Base-by-base conservation (phyloP, 164 flowering plant species). In the Umbilicus rupestris region DNA sequence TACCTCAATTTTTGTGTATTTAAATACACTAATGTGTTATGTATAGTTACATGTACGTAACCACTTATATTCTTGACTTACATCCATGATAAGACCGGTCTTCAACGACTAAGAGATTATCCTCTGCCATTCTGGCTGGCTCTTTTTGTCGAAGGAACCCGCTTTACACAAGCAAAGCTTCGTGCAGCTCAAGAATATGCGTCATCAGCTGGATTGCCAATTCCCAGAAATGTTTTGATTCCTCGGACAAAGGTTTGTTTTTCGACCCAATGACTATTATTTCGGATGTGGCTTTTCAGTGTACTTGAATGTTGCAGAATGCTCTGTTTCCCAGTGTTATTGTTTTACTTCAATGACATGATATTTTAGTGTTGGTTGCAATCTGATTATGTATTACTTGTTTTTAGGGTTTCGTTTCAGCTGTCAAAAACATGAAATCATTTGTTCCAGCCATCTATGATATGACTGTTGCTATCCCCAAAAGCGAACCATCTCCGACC, bases 101-200 rank as follows among this genome's bases (percentile, higher is more conserved):
- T 86, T 75, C 83, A 81, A 73, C 75, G 77, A 67, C 77, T 88
- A 37, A 76, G 73, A 66, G 88, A 85, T 73, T 88, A 76, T 65
- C 89, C 89, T 72, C 78, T 39, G 65, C 91, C 91, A 11, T 86
- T 88, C 64, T 88, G 95, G 95, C 66, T 88, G 77, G 86, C 89
- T 66, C 85, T 88, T 74, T 86, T 86, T 75, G 88, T 84, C 3
- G 95, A 88, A 75, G 95, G 95, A 65, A 88, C 95, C 65, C 89
- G 95, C 30, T 82, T 86, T 68, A 88, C 91, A 7, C 73, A 76
- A 63, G 84, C 84, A 57, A 88, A 88, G 71, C 95, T 88, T 72
- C 75, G 74, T 68, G 89, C 84, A 49, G 91, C 95, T 72, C 95
- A 85, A 76, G 85, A 83, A 66, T 88, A 82, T 76, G 95, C 95